Base-by-base conservation (phyloP, 306 rosid species). In the Acmispon strigosus region DNA sequence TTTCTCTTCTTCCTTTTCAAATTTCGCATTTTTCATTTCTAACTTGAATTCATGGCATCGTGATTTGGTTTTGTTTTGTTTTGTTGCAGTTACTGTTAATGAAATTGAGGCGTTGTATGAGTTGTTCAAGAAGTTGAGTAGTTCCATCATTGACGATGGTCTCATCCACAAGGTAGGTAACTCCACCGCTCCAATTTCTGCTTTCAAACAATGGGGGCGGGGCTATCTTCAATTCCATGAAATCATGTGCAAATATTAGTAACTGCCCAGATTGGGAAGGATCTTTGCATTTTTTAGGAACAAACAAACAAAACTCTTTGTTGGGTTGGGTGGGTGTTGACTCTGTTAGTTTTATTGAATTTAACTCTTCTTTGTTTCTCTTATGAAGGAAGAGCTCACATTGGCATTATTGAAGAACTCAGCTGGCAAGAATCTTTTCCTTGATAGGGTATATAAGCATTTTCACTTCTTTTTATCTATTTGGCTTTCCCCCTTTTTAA, bases 131-230 rank as follows among this genome's bases (percentile, higher is more conserved):
- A 84, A 87, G 74, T 68, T 90, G 81, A 90, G 96, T 57, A 64
- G 83, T 44, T 87, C 89, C 6, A 72, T 87, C 39, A 66, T 85
- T 41, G 88, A 87, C 2, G 96, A 90, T 72, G 92, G 92, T 3
- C 75, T 85, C 10, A 84, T 90, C 47, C 96, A 90, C 74, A 87
- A 90, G 90, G 96, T 89, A 90, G 90, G 96, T 89, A 77, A 59
- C 63, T 6, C 62, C 22, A 37, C 47, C 14, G 14, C 37, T 42
- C 7, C 12, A 16, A 19, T 27, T 27, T 2, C 4, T 27, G 32
- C 2, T 27, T 27, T n/a, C n/a, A n/a, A n/a, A n/a, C n/a, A n/a
- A n/a, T n/a, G n/a, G n/a, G n/a, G n/a, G n/a, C n/a, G n/a, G n/a
- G n/a, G n/a, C n/a, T n/a, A n/a, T 22, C 3, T 10, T 9, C 12